These are phyloP conservation scores for Furcasterigmium sp. DNA, from an alignment of 2,329 filamentous ascomycete species.

Conservation along the genomic window DNA sequence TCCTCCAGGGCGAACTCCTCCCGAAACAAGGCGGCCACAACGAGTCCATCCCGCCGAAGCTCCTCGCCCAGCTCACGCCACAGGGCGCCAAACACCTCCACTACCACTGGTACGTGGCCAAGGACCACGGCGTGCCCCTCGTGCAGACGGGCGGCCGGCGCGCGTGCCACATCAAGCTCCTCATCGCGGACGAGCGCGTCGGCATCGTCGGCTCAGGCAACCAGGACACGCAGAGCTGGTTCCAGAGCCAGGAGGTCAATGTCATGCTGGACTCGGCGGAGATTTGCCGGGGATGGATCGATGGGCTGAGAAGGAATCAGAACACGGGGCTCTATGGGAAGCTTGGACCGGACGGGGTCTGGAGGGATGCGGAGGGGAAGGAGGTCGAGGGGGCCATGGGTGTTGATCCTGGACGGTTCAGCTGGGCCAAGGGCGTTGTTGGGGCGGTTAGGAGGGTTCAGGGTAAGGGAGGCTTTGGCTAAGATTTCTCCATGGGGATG, in stretches of 20 bases:
- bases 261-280: conserved; percentile 62
- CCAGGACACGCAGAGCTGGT: conserved; percentile 78
- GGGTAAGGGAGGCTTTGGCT: conserved; percentile 26
- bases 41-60: conserved; percentile 59
- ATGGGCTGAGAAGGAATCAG: conserved; percentile 42
- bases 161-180: conserved; percentile 71
- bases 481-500: neutral
- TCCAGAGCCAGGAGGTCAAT: conserved; percentile 73
- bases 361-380: conserved; percentile 48
- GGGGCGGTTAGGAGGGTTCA: conserved; percentile 54
- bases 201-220: conserved; percentile 73
- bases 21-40: conserved; percentile 73
- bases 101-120: conserved; percentile 67
- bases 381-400: conserved; percentile 46
- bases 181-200: conserved; percentile 65
- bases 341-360: conserved; percentile 51
- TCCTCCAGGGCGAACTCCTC: conserved; percentile 70
- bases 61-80: conserved; percentile 49
- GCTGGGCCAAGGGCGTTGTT: conserved; percentile 52
- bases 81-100: conserved; percentile 45
- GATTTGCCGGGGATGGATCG: conserved; percentile 41
- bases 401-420: conserved; percentile 47
- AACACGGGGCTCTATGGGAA: conserved; percentile 56
- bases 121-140: conserved; percentile 65
- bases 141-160: conserved; percentile 60